Base-by-base conservation (phyloP, 768 basidiomycete species). In the Boletus rubroflammeus region DNA sequence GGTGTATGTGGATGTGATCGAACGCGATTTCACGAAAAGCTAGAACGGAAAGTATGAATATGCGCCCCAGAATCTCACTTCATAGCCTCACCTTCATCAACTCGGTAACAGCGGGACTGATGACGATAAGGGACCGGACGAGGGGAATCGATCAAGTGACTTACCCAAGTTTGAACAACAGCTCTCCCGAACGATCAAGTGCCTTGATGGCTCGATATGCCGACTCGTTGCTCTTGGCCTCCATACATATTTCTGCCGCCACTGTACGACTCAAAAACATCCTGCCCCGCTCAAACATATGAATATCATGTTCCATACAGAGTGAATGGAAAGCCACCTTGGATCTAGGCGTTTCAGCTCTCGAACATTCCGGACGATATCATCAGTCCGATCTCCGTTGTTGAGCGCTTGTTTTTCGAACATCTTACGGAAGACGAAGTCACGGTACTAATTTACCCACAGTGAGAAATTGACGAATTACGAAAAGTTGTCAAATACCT, bases 351-450 rank as follows among this genome's bases (percentile, higher is more conserved):
- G 79, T 60, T 84, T 85, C 35, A 91, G 71, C 62, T 88, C 87
- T 60, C 81, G 80, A 31, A 90, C 85, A 63, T 89, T 89, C 17
- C 76, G 73, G 13, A 82, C 76, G 48, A 90, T 86, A 48, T 88
- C 86, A 35, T 83, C 79, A 13, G 79, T 73, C 39, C 78, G 76
- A 25, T 76, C 75, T 17, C 83, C 84, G 53, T 76, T 78, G 21
- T 78, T 72, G 6, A 72, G 67, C 36, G 71, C 54, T 59, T 68
- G 67, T 57, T 82, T 81, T 67, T 89, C 86, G 58, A 90, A 90
- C 81, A 90, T 90, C 68, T 89, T 89, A 44, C 89, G 85, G 66
- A 91, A 90, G n/a, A 91, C 83, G 62, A 90, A 91, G 65, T 90
- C 84, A 43, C 88, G 86, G 67, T 90, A 88, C 87, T 90, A 56